These are phyloP conservation scores for Gossypium raimondii DNA, from an alignment of 345 rosid species.

Conservation along the genomic window DNA sequence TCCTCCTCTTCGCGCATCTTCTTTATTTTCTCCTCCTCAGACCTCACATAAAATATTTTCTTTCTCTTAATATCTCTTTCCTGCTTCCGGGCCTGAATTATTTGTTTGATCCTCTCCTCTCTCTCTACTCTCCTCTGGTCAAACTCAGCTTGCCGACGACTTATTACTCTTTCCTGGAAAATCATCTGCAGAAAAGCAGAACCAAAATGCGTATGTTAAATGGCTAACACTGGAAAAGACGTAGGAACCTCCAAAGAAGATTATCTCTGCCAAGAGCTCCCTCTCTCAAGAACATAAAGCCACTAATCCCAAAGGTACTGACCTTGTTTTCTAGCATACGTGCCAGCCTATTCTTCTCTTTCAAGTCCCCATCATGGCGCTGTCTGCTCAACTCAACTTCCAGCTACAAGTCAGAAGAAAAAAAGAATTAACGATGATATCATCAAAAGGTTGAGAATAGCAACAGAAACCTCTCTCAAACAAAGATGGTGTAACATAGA, in stretches of 20 bases:
- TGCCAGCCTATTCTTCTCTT: constrained; percentile 73
- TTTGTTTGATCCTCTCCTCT: constrained; percentile 69
- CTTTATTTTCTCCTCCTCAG: constrained; percentile 63
- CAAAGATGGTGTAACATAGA: neutral
- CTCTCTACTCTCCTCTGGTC: constrained; percentile 58
- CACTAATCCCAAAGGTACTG: constrained; percentile 13
- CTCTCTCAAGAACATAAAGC: neutral
- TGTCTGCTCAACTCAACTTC: constrained; percentile 85
- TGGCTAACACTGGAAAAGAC: neutral
- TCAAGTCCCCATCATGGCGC: constrained; percentile 92
- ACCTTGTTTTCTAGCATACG: constrained; percentile 84
- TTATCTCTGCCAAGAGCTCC: neutral
- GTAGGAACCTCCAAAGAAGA: neutral
- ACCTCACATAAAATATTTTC: constrained; percentile 53
- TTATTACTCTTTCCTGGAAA: constrained; percentile 71
- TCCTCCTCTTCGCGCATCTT: constrained; percentile 80
- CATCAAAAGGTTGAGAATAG: neutral
- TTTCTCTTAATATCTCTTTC: constrained; percentile 74
- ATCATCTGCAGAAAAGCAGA: constrained; percentile 36
- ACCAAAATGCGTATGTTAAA: neutral
- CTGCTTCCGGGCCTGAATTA: constrained; percentile 55
- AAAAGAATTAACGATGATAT: neutral
- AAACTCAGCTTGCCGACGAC: constrained; percentile 65
- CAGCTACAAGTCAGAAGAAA: constrained; percentile 41
- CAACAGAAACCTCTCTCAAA: neutral